Conservation (phyloP, 139 green algal species). For the Tetradesmus lagerheimii region DNA sequence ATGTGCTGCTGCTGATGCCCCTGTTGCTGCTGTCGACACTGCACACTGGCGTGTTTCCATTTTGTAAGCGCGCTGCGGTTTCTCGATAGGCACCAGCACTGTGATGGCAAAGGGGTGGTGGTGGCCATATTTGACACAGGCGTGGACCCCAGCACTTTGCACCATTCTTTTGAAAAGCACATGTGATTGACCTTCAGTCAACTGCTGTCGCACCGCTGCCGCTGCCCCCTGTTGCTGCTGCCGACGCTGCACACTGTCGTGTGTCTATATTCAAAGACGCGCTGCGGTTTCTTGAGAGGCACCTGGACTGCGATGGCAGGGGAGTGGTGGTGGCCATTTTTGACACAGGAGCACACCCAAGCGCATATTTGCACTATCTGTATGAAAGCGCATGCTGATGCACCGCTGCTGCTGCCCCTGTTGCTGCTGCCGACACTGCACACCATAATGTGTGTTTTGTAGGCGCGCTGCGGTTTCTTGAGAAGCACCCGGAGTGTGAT, state of each 20-base stretch:
- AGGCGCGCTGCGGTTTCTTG: slow-evolving; percentile 44
- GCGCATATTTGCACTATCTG: slow-evolving; percentile 41
- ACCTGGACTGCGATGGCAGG: too few species aligned
- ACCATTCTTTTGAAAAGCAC: too few species aligned
- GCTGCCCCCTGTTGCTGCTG: too few species aligned
- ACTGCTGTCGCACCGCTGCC: too few species aligned
- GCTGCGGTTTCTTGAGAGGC: too few species aligned
- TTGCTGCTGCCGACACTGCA: not conserved
- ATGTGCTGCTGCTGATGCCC: not conserved
- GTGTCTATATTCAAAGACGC: too few species aligned
- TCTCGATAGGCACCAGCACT: slow-evolving; percentile 75
- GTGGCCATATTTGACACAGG: slow-evolving; percentile 94
- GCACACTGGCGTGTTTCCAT: not conserved
- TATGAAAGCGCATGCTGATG: slow-evolving; percentile 68
- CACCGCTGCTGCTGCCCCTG: not conserved
- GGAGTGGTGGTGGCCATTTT: too few species aligned
- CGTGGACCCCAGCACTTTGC: slow-evolving; percentile 63
- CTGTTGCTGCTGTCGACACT: not conserved
- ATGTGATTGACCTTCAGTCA: too few species aligned
- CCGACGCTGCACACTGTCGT: too few species aligned
- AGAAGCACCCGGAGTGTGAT: slow-evolving; percentile 84
- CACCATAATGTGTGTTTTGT: not conserved
- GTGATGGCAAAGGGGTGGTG: slow-evolving; percentile 85
- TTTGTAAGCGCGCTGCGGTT: slow-evolving; percentile 20
- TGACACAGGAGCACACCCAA: too few species aligned